Conservation (phyloP, 371 early-diverging fungal genomes). For the Mucor irregularis region DNA sequence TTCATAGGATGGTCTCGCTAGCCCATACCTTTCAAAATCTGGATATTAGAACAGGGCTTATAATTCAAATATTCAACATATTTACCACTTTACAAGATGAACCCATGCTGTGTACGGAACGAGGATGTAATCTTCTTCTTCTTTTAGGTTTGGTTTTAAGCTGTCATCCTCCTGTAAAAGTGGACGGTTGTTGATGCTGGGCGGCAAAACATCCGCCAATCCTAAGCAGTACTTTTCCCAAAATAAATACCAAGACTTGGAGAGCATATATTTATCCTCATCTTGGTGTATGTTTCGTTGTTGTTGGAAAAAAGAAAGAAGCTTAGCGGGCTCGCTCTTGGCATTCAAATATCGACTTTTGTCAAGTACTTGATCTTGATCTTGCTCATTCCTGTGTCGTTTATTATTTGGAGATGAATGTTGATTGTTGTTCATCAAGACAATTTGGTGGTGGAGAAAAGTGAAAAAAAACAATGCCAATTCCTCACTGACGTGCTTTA, state of each 20-base stretch:
- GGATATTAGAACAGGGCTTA: not conserved
- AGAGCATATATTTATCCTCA: too few relatives aligned
- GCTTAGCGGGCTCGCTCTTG: too few relatives aligned
- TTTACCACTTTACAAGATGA: not conserved
- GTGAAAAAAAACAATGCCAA: too few relatives aligned
- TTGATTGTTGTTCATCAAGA: too few relatives aligned
- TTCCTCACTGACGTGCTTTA: too few relatives aligned
- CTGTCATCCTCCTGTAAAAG: not conserved
- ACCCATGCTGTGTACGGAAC: conserved; percentile 2
- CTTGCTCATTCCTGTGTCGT: too few relatives aligned
- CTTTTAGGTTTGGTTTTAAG: not conserved
- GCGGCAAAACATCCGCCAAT: not conserved
- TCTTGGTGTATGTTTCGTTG: too few relatives aligned
- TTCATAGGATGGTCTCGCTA: not conserved
- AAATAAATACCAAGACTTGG: not conserved
- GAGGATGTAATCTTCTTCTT: conserved; percentile 1
- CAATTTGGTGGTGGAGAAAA: too few relatives aligned
- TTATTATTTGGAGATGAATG: too few relatives aligned
- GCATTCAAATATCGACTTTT: too few relatives aligned
- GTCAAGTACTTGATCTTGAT: too few relatives aligned
- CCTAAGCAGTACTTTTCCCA: not conserved
- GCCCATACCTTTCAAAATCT: not conserved
- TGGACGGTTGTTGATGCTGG: not conserved
- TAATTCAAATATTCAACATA: not conserved
- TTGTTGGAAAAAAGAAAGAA: too few relatives aligned